These are phyloP conservation scores for Aureobasidium sp. DNA, from an alignment of 2,329 filamentous ascomycete genomes.

Conservation along the genomic window DNA sequence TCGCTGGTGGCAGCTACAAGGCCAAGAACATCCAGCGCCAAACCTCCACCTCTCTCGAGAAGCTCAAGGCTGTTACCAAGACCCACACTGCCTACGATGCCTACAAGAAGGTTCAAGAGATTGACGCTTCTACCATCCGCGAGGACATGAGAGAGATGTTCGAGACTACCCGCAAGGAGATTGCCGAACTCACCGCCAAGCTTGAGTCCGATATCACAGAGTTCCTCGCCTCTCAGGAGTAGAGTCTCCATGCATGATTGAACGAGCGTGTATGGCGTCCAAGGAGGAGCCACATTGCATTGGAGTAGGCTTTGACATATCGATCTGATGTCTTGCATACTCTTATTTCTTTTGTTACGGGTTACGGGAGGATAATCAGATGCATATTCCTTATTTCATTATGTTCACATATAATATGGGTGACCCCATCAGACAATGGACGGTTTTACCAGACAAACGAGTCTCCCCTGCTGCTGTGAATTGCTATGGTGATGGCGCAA, in stretches of 20 bases:
- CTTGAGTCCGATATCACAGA: conserved; percentile 44
- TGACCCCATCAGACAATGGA: neutral
- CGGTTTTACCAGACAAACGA: neutral
- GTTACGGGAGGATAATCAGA: conserved; percentile 8
- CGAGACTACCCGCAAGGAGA: conserved; percentile 36
- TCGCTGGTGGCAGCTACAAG: conserved; percentile 66
- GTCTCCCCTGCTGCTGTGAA: neutral
- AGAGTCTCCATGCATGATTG: neutral
- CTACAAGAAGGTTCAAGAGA: conserved; percentile 10
- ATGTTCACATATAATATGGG: conserved; percentile 1
- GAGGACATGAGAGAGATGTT: conserved; percentile 23
- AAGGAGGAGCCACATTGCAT: conserved; percentile 7
- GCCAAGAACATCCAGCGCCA: conserved; percentile 36
- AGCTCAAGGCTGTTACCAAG: conserved; percentile 29
- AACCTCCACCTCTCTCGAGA: conserved; percentile 36
- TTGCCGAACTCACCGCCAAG: conserved; percentile 29
- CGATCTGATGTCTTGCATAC: conserved; percentile 10
- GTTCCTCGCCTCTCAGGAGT: neutral
- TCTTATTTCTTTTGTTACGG: conserved; percentile 11
- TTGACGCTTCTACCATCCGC: conserved; percentile 2
- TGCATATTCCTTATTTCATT: conserved; percentile 4
- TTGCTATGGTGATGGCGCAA: neutral
- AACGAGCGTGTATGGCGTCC: conserved; percentile 9
- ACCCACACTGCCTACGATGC: conserved; percentile 4
- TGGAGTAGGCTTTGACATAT: conserved; percentile 7